Evolutionary conservation across 2,329 filamentous ascomycete genomes (phyloP).

Genomic region (Meredithiella fracta): DNA sequence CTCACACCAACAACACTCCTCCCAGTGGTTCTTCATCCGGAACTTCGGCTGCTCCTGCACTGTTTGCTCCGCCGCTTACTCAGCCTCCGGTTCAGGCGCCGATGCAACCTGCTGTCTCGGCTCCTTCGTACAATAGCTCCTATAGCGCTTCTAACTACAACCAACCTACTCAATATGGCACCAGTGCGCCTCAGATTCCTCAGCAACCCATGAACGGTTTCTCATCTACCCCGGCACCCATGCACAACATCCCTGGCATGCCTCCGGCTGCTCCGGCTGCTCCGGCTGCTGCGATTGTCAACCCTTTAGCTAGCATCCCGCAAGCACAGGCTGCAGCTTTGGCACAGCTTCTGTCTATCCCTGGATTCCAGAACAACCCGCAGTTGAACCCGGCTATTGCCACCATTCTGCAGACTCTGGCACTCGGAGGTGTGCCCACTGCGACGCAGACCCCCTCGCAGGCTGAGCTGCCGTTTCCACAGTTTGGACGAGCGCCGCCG

Average conservation of each 20-base stretch:
- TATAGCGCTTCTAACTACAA: conserved; percentile 5
- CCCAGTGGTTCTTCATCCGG: conserved; percentile 21
- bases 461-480: neutral
- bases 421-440: conserved; percentile 3
- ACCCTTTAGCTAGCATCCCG: neutral
- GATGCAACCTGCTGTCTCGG: neutral
- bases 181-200: conserved; percentile 17
- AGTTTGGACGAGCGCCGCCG: conserved; percentile 6
- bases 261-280: conserved; percentile 17
- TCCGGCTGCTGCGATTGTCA: conserved; percentile 10
- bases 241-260: neutral
- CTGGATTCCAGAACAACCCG: conserved; percentile 6
- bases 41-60: conserved; percentile 19
- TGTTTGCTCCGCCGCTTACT: conserved; percentile 20
- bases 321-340: conserved; percentile 12
- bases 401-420: conserved; percentile 12
- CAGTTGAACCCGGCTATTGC: conserved; percentile 8
- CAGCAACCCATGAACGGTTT: neutral
- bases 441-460: neutral
- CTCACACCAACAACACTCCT: conserved; percentile 47
- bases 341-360: conserved; percentile 10
- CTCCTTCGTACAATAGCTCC: conserved; percentile 5
- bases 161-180: conserved; percentile 7
- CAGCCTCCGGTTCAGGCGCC: conserved; percentile 18
- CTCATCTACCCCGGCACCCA: neutral